Base-by-base conservation (phyloP, 352 stramenopile genomes). In the Globisporangium nunn region DNA sequence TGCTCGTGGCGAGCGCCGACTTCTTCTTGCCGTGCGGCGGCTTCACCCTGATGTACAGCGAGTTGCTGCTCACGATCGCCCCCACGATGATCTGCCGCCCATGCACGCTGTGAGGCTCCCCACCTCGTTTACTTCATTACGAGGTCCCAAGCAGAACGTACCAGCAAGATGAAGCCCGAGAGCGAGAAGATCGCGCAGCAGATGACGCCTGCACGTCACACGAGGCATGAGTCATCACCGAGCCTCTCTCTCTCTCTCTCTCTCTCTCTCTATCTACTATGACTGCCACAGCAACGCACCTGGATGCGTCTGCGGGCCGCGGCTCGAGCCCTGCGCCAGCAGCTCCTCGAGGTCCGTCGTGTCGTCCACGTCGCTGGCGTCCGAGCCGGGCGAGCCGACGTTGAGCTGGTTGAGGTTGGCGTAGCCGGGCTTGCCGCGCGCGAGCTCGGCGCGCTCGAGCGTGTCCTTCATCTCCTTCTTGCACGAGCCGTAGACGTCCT, bases 381-480 rank as follows among this genome's bases (percentile, higher is more conserved):
- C 81, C 60, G 75, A 87, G 40, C 74, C 74, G 5, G 79, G 79
- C n/a, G 79, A 90, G 49, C 81, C 81, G 31, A 88, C 68, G 49
- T 92, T 87, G 33, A 92, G 64, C 52, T 92, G 81, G 60, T 90
- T 89, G 49, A 92, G 76, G 56, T 92, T 92, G 5, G 81, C 81
- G 54, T 92, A 92, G 28, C 79, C 81, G 15, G 81, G 77, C 64
- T 88, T 89, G 60, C 74, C 75, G 43, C 78, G 75, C n/a, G 86
- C 77, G 61, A 88, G 75, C 60, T 89, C 78, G 3, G 61, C 55
- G 57, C 75, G 66, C 31, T 90, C 79, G 61, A 91, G 87, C 51
- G 79, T 85, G 52, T 79, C 68, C 30, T 62, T 84, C 79, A 92
- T 90, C 63, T 91, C 81, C 71, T 89, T 87, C 64, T 78, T 84